Evolutionary conservation across 1,139 yeast species (phyloP), one percentile per base, ranked within the genome.

Genomic region (Candida labiduridarum): DNA sequence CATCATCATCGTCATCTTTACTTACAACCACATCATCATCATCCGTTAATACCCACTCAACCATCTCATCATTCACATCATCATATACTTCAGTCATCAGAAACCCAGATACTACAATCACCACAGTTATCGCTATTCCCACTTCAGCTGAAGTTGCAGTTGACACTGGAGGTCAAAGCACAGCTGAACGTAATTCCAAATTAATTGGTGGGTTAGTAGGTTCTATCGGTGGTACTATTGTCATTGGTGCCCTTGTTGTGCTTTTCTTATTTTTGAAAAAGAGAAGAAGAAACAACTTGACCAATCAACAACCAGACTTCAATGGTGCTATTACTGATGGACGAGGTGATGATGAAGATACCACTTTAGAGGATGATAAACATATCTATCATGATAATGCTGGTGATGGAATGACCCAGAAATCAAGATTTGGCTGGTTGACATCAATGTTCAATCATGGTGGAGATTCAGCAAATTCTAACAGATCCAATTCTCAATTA

Each of bases 121-220:
- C 80, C 33, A 71, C 80, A 1, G 65, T 74, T 35, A 60, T 76
- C 4, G 65, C 78, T 0, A 68, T 74, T 0, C 77, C 79, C 2
- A 73, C 79, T 1, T 65, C 71, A 1, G 55, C 60, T n/a, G 41
- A 44, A 16, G 51, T 47, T 10, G 44, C 49, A 11, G 49, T 56
- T 14, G 51, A 52, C 18, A 30, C 44, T 12, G 46, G 45, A 27
- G 40, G 44, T 10, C 53, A 59, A 25, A 53, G 63, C 25, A 52
- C 66, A 2, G 57, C 66, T 1, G 58, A 61, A 42, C 62, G 60
- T 29, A 75, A 72, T 56, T 65, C 74, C 38, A 74, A 70, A 56
- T 63, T 76, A 49, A 75, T 76, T 44, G 81, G 81, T 7, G 80
- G 81, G 0, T 60, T 76, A 19, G 80, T 76, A 8, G 81, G 81